Percentiles rank a stretch among this genome's conserved stretches.
Evolutionary conservation across 164 flowering plant genomes (phyloP).

Genomic region (Kingdonia uniflora): DNA sequence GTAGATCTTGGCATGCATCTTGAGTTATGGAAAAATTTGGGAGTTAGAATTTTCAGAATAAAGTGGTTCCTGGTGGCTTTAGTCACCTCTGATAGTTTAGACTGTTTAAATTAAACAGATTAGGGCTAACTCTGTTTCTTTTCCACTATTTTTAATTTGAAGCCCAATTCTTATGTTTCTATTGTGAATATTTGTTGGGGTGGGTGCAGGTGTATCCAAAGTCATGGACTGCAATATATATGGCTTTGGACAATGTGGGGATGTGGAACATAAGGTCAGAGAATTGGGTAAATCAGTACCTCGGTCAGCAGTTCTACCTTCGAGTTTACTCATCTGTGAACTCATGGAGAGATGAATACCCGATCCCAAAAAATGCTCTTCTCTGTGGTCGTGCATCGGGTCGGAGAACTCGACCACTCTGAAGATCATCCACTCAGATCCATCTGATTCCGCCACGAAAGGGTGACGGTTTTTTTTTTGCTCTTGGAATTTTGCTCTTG

Average conservation of each 20-base stretch:
- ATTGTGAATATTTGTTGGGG: too few species aligned
- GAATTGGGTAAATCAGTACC: slow-evolving; percentile 77
- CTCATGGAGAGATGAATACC: slow-evolving; percentile 80
- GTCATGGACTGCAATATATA: slow-evolving; percentile 79
- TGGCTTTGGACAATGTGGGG: slow-evolving; percentile 83
- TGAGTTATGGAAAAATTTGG: too few species aligned
- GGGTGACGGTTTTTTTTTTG: slow-evolving; percentile 20
- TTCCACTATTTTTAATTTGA: too few species aligned
- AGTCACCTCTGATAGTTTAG: too few species aligned
- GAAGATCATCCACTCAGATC: not conserved
- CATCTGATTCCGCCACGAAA: slow-evolving; percentile 20
- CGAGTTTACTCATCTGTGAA: slow-evolving; percentile 59
- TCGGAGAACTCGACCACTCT: slow-evolving; percentile 29
- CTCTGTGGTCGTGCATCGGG: slow-evolving; percentile 76
- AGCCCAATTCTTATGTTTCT: not conserved
- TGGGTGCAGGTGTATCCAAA: slow-evolving; percentile 66
- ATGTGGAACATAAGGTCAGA: slow-evolving; percentile 92
- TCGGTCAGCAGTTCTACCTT: slow-evolving; percentile 90
- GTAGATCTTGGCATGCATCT: too few species aligned
- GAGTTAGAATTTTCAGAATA: too few species aligned
- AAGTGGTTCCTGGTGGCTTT: too few species aligned
- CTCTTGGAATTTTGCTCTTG: too few species aligned
- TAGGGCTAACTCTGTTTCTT: too few species aligned
- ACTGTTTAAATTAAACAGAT: too few species aligned
- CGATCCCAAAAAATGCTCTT: slow-evolving; percentile 73